phyloP scores from a whole-genome alignment of 2,329 filamentous ascomycete species.

The Cercospora nicotianae region DNA sequence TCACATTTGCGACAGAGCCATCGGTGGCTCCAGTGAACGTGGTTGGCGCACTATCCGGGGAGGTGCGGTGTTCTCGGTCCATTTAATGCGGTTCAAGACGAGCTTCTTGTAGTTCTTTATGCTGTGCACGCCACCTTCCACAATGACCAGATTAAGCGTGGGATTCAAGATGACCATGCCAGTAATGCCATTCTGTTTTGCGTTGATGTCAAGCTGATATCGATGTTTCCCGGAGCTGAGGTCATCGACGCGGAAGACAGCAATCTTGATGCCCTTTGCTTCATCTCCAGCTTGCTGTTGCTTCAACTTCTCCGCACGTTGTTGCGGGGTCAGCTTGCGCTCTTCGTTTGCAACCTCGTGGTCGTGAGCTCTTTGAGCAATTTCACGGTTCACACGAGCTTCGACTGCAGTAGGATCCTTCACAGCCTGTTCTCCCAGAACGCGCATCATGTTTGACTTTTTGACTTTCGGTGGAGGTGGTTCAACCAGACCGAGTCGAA shows the following conservation, averaged over 20 bases:
- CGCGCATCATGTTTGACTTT: slow-evolving; percentile 95
- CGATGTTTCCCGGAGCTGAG: slow-evolving; percentile 89
- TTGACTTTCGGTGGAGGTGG: slow-evolving; percentile 95
- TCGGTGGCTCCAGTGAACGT: slow-evolving; percentile 36
- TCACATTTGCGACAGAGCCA: slow-evolving; percentile 24
- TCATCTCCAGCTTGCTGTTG: slow-evolving; percentile 84
- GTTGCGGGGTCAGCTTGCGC: slow-evolving; percentile 83
- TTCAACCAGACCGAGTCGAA: slow-evolving; percentile 83
- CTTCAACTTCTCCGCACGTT: slow-evolving; percentile 79
- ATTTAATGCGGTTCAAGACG: slow-evolving; percentile 90
- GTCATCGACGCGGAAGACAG: slow-evolving; percentile 85
- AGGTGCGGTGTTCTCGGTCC: slow-evolving; percentile 83
- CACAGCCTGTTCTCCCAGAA: slow-evolving; percentile 86
- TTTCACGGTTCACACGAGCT: slow-evolving; percentile 87
- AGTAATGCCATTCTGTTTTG: slow-evolving; percentile 81
- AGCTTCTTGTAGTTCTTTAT: slow-evolving; percentile 86
- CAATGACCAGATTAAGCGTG: slow-evolving; percentile 81
- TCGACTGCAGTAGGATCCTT: slow-evolving; percentile 98
- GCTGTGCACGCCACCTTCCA: slow-evolving; percentile 84
- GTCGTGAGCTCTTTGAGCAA: slow-evolving; percentile 76
- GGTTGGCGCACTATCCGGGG: slow-evolving; percentile 40
- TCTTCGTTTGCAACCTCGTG: slow-evolving; percentile 80
- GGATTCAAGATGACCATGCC: slow-evolving; percentile 92
- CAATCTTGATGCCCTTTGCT: slow-evolving; percentile 77
- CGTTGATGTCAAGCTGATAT: slow-evolving; percentile 90